Base-by-base conservation (phyloP, 1,284 basidiomycete genomes). In the Ganoderma resinaceum region DNA sequence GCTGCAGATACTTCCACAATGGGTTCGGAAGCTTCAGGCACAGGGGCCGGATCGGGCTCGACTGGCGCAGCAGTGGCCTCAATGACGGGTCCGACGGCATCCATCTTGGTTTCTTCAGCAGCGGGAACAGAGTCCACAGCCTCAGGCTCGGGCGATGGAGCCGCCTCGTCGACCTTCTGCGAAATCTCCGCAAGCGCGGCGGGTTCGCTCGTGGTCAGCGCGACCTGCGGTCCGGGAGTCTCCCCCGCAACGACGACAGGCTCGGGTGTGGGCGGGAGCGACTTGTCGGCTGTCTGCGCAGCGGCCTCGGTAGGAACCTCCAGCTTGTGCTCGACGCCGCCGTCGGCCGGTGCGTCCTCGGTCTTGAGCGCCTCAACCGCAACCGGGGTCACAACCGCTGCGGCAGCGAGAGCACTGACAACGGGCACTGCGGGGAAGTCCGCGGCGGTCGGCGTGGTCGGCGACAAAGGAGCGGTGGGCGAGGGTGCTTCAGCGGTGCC, bases 221-320 rank as follows among this genome's bases (percentile, higher is more conserved):
- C 81, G 58, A 79, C 66, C 38, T 82, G 75, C 26, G 80, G 82
- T 1, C 81, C 79, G 42, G 80, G 80, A 2, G 83, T 85, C 55
- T 79, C 79, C 7, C 81, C 81, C 16, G 80, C 74, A 26, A 80
- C 72, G 0, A 82, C 77, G 42, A 82, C 77, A 8, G 62, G 71
- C 68, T 81, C 81, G 3, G 82, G 81, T 5, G 81, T 74, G 55
- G 78, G 75, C 23, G 78, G 76, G 3, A 77, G 73, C 8, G 70
- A 52, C 66, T 73, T 74, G 57, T 60, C 58, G 33, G 20, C n/a
- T 3, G 58, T 60, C 12, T 23, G 8, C 12, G 58, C 31, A 9
- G 55, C n/a, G 14, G 37, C 18, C 37, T 38, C 37, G 1, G 38
- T 7, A 29, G 38, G 23, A 14, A 42, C n/a, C n/a, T 60, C 58